Base-by-base conservation (phyloP, 805 yeast species). In the Scheffersomyces amazonensis region DNA sequence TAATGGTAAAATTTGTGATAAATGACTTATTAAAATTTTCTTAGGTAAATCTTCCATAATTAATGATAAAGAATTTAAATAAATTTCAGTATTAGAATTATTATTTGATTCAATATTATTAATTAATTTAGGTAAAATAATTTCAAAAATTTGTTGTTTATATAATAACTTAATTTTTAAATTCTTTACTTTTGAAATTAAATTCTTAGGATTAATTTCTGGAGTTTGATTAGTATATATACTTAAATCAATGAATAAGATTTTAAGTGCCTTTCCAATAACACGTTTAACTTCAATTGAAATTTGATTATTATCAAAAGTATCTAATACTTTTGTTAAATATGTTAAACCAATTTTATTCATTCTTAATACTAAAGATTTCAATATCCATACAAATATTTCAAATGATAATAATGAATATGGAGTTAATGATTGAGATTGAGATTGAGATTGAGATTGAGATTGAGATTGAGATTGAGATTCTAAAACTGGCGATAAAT, bases 101-200 rank as follows among this genome's bases (percentile, higher is more conserved):
- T 50, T 46, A 5, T 48, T 35, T 1, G 39, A 16, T 19, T 50
- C 47, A 54, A 75, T 59, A 3, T 71, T 72, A 0, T 60, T 54
- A 6, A 83, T 76, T 22, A 88, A 55, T 21, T 56, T 58, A 0
- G 85, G 84, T 5, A 87, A 69, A 1, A 80, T 64, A 7, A 69
- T 62, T 42, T 78, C 77, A 54, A 88, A 87, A 18, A 87, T 71
- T 46, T 81, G 81, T 53, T 93, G 99, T 54, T 88, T 88, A 70
- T 84, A 87, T 17, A 93, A 68, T 32, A 76, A 58, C 41, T 85
- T 75, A 15, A 83, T 75, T 42, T 81, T 78, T 39, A 84, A 70
- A 44, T 79, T 79, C 44, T 57, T 57, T 1, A 73, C 75, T n/a
- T 65, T 65, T 19, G 71, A 71, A 5, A 64, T 71, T 27, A 52